Base-by-base conservation (phyloP, 192 early-diverging fungal species). In the Paraglomus occultum region DNA sequence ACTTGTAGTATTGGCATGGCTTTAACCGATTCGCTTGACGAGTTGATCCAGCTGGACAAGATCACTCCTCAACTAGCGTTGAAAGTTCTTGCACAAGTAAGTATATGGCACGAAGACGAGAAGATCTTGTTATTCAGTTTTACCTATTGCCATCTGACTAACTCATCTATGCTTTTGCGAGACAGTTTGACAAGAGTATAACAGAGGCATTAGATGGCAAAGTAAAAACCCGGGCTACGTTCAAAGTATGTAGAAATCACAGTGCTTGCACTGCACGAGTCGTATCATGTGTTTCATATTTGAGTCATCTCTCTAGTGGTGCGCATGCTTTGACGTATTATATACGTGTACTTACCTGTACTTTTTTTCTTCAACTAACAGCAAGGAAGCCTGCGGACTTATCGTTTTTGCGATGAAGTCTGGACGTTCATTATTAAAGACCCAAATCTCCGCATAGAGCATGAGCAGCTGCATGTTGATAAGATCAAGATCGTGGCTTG, bases 401-500 rank as follows among this genome's bases (percentile, higher is more conserved):
- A 98, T 76, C 87, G 95, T 51, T 95, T 93, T 61, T 92, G 95
- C 73, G 97, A 99, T 72, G 97, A 99, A 66, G 96, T 99, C 22
- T 99, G 95, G 95, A 97, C 96, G 1, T 97, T 99, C 82, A 87
- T 96, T 43, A 86, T 95, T 57, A 87, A 91, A 42, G 84, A 88
- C 48, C 88, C 92, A 31, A 90, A 82, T n/a, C 93, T 98, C 76
- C 87, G 89, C 51, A 88, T 97, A 66, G 97, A 98, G 31, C 80
- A 55, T 55, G 96, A 96, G 23, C 80, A 73, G 10, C 81, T 95
- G 1, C 80, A 82, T 1, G 89, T 89, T 18, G 93, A 97, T 60
- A 94, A 94, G 76, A 88, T 97, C 76, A 98, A 97, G 74, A 88
- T 99, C 69, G 94, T 99, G 51, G 94, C 97, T 1, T 98, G 96